Conservation (phyloP, 495 filamentous ascomycete genomes). For the Annulohypoxylon bovei region DNA sequence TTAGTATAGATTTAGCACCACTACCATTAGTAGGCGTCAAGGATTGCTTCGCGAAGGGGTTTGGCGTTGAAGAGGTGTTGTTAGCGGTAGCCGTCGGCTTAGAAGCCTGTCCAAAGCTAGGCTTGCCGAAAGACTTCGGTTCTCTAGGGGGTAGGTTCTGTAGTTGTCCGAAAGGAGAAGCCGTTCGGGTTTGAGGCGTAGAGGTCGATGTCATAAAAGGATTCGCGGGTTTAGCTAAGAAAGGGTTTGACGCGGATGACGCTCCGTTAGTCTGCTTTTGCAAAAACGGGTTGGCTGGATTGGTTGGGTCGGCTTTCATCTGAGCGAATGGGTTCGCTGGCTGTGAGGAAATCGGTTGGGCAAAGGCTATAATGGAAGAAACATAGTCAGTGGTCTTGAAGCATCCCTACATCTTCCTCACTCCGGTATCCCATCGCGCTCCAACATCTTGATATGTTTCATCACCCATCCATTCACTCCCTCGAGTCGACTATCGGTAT, state of each 20-base stretch:
- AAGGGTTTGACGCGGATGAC: slow-evolving; percentile 30
- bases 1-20: background rate
- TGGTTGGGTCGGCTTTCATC: background rate
- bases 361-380: slow-evolving; percentile 43
- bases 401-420: slow-evolving; percentile 10
- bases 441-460: background rate
- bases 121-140: background rate
- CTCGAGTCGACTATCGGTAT: background rate
- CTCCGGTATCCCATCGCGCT: slow-evolving; percentile 1
- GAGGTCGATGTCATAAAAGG: slow-evolving; percentile 31
- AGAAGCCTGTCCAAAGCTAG: slow-evolving; percentile 3
- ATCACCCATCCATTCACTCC: background rate
- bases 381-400: slow-evolving; percentile 40
- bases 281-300: slow-evolving; percentile 30
- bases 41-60: background rate
- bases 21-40: background rate
- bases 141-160: background rate
- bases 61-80: slow-evolving; percentile 1
- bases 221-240: slow-evolving; percentile 26
- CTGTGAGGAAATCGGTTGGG: background rate
- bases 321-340: slow-evolving; percentile 28
- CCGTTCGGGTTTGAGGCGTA: slow-evolving; percentile 8
- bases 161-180: slow-evolving; percentile 24
- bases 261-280: slow-evolving; percentile 20
- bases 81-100: background rate